phyloP scores from a whole-genome alignment of 2,329 filamentous ascomycete species.

The Sarocladiaceae sp. region DNA sequence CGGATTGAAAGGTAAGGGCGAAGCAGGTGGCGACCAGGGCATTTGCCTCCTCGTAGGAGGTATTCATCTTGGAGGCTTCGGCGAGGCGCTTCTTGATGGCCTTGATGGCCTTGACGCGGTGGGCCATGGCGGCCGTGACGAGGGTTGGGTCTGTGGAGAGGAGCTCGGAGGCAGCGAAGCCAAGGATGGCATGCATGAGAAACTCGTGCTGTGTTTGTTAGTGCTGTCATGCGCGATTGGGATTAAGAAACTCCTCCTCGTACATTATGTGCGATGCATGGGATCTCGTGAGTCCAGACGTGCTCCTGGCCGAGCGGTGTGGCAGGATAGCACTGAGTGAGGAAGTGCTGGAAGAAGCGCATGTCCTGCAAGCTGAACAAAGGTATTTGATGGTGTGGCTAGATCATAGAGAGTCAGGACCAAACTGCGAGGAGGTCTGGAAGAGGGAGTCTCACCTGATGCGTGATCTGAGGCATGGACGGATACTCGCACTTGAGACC shows the following conservation, averaged over 20 bases:
- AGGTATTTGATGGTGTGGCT: conserved; percentile 53
- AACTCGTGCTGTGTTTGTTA: conserved; percentile 48
- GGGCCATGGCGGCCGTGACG: conserved; percentile 51
- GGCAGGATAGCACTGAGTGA: conserved; percentile 55
- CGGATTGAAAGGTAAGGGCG: conserved; percentile 53
- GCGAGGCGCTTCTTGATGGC: conserved; percentile 51
- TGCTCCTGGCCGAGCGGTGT: conserved; percentile 59
- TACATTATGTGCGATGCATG: conserved; percentile 60
- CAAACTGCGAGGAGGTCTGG: background rate
- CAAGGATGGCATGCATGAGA: conserved; percentile 65
- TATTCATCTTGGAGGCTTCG: conserved; percentile 32
- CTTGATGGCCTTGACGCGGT: conserved; percentile 59
- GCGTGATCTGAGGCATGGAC: conserved; percentile 38
- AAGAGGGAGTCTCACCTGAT: conserved; percentile 34
- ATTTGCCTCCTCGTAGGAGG: conserved; percentile 47
- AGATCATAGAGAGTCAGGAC: conserved; percentile 11
- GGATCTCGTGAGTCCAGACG: conserved; percentile 62
- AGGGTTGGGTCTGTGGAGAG: conserved; percentile 44
- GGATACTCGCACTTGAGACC: conserved; percentile 60
- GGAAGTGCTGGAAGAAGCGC: conserved; percentile 63
- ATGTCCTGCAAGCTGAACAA: conserved; percentile 58
- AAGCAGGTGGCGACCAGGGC: conserved; percentile 54
- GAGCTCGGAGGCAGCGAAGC: conserved; percentile 61
- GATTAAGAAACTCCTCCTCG: conserved; percentile 18
- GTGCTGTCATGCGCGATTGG: background rate